Percentiles rank a stretch among this genome's conserved stretches.
phyloP scores from a whole-genome alignment of 805 yeast genomes.

The Limtongozyma cylindracea region DNA sequence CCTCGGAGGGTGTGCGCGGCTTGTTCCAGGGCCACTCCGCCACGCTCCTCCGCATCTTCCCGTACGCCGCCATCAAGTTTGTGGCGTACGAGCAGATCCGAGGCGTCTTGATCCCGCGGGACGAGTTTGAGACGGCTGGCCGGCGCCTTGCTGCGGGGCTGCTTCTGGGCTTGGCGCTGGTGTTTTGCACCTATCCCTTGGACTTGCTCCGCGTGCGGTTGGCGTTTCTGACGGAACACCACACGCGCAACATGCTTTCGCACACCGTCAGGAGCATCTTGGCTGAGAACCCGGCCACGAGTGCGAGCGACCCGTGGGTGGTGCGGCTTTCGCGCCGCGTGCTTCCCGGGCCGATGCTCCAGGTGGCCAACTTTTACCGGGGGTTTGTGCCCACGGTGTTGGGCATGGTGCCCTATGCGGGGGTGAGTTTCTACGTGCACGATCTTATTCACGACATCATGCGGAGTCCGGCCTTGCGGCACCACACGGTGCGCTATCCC shows the following conservation, averaged over 20 bases:
- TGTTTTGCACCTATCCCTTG: conserved; percentile 74
- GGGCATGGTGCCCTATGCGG: conserved; percentile 97
- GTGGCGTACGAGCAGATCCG: conserved; percentile 91
- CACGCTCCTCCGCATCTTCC: conserved; percentile 73
- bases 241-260: conserved; percentile 12
- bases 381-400: conserved; percentile 86
- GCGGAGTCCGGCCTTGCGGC: conserved; percentile 28
- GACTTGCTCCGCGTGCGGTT: conserved; percentile 77
- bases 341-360: conserved; percentile 8
- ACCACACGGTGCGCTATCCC: conserved; percentile 17
- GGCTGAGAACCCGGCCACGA: no score
- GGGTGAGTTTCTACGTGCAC: conserved; percentile 88
- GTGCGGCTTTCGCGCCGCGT: conserved; percentile 9
- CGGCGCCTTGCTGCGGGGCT: conserved; percentile 78
- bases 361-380: conserved; percentile 55
- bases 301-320: conserved; percentile 12
- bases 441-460: conserved; percentile 76
- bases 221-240: conserved; percentile 56
- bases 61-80: conserved; percentile 92
- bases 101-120: conserved; percentile 49
- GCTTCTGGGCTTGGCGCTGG: conserved; percentile 69
- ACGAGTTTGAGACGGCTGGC: conserved; percentile 48
- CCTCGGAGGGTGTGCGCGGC: conserved; percentile 51
- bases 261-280: no score
- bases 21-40: conserved; percentile 92